phyloP scores from a whole-genome alignment of 176 grass and related monocot species.

The Bolboschoenus planiculmis region DNA sequence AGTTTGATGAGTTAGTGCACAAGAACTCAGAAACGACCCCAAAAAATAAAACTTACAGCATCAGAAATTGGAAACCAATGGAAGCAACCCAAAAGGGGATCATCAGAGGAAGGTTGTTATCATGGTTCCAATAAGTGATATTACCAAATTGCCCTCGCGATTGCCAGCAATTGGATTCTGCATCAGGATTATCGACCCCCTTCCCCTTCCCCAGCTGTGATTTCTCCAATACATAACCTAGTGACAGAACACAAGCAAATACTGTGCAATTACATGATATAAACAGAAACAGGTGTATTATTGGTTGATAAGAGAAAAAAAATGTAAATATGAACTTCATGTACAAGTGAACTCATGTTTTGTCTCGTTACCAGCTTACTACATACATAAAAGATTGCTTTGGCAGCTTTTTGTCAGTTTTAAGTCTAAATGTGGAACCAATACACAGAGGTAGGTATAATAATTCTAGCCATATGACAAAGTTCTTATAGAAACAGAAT shows the following conservation, averaged over 20 bases:
- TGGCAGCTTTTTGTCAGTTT: neutral
- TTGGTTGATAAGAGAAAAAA: no score
- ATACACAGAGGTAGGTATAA: neutral
- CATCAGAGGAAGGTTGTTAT: constrained; percentile 72
- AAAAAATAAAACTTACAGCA: constrained; percentile 49
- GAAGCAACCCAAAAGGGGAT: constrained; percentile 67
- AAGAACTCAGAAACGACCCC: neutral
- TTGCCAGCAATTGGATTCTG: constrained; percentile 44
- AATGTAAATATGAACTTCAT: neutral
- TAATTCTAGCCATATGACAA: neutral
- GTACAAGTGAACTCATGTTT: neutral
- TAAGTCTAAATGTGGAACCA: neutral
- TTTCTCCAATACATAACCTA: constrained; percentile 82
- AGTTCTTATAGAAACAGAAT: neutral
- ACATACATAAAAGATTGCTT: neutral
- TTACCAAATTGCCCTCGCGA: constrained; percentile 62
- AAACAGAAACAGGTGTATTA: neutral
- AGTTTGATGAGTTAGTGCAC: neutral
- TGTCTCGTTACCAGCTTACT: neutral
- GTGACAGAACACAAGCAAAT: constrained; percentile 7
- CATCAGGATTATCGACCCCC: constrained; percentile 25
- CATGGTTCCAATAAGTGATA: constrained; percentile 92
- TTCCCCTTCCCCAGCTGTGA: constrained; percentile 31
- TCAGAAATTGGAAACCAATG: constrained; percentile 77
- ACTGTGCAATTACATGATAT: neutral